A percentile compares a stretch with the other conserved stretches of the same genome.
These are phyloP conservation scores for Aquanectria penicillioides DNA, from an alignment of 2,329 filamentous ascomycete species.

Conservation along the genomic window DNA sequence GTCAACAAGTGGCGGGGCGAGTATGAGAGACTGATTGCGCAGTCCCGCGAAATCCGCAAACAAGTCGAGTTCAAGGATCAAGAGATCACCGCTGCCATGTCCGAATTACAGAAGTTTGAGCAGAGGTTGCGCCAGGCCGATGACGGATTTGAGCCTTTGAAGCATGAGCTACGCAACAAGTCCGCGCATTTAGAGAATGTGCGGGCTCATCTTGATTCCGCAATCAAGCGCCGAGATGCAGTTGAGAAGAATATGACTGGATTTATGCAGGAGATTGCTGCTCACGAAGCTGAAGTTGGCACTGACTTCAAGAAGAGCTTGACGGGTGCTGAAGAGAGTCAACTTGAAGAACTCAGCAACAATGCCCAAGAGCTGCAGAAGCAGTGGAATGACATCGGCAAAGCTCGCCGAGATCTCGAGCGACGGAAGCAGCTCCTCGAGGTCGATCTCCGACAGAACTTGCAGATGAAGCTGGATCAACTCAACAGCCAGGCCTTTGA, in stretches of 20 bases:
- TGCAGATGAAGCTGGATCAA: constrained; percentile 87
- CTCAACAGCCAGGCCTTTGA: constrained; percentile 82
- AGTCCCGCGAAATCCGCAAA: constrained; percentile 72
- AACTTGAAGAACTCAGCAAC: constrained; percentile 76
- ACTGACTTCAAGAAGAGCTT: constrained; percentile 94
- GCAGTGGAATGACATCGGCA: constrained; percentile 80
- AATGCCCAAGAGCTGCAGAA: constrained; percentile 79
- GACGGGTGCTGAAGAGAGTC: constrained; percentile 81
- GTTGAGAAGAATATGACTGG: constrained; percentile 80
- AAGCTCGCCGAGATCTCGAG: constrained; percentile 80
- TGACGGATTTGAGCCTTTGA: constrained; percentile 82
- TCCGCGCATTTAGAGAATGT: constrained; percentile 78
- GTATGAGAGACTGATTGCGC: constrained; percentile 72
- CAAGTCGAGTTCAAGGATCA: constrained; percentile 86
- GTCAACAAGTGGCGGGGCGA: constrained; percentile 80
- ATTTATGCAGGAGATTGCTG: constrained; percentile 77
- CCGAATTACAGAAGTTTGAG: constrained; percentile 84
- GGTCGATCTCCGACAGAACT: constrained; percentile 86
- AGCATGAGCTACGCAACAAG: constrained; percentile 80
- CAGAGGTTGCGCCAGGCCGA: constrained; percentile 82
- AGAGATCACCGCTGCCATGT: constrained; percentile 86
- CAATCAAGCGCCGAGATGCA: constrained; percentile 70
- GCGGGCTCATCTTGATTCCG: constrained; percentile 77
- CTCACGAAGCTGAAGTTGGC: constrained; percentile 81
- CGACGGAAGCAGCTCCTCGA: constrained; percentile 85